These are phyloP conservation scores for Heliamphora pulchella DNA, from an alignment of 179 eudicot genomes.

Conservation along the genomic window DNA sequence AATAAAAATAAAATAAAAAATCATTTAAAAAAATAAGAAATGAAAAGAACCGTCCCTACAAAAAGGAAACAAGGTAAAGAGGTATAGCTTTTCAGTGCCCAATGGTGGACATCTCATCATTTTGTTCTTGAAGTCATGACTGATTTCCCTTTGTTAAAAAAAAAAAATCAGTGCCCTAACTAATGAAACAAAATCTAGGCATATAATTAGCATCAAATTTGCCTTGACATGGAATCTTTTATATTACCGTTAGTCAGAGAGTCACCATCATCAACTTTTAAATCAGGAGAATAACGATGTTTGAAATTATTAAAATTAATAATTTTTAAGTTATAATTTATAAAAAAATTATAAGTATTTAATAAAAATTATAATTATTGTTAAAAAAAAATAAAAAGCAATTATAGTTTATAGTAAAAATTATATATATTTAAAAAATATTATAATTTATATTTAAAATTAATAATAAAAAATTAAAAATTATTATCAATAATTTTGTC, in stretches of 20 bases:
- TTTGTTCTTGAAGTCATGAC: slow-evolving; percentile 10
- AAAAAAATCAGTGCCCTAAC: slow-evolving; percentile 10
- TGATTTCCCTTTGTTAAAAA: not conserved
- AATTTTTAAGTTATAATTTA: not conserved
- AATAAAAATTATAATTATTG: not conserved
- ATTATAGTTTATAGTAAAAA: too few species aligned
- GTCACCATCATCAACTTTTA: not conserved
- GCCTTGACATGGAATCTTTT: not conserved
- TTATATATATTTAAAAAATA: too few species aligned
- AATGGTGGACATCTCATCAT: slow-evolving; percentile 18
- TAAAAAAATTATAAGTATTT: not conserved
- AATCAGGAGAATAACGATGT: too few species aligned
- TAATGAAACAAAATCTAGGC: slow-evolving; percentile 12
- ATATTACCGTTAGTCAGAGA: not conserved
- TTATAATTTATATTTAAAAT: too few species aligned
- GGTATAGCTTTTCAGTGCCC: slow-evolving; percentile 12
- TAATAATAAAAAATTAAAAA: too few species aligned
- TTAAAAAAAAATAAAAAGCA: too few species aligned
- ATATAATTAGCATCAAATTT: not conserved
- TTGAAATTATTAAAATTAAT: too few species aligned
- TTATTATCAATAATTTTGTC: too few species aligned
- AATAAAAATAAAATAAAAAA: too few species aligned
- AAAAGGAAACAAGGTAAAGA: slow-evolving; percentile 4
- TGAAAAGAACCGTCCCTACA: too few species aligned
- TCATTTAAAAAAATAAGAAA: too few species aligned